A percentile compares a stretch with the other conserved stretches of the same genome.
Conservation (phyloP, 2,329 filamentous ascomycete genomes). For the Tricladium varicosporioides region DNA sequence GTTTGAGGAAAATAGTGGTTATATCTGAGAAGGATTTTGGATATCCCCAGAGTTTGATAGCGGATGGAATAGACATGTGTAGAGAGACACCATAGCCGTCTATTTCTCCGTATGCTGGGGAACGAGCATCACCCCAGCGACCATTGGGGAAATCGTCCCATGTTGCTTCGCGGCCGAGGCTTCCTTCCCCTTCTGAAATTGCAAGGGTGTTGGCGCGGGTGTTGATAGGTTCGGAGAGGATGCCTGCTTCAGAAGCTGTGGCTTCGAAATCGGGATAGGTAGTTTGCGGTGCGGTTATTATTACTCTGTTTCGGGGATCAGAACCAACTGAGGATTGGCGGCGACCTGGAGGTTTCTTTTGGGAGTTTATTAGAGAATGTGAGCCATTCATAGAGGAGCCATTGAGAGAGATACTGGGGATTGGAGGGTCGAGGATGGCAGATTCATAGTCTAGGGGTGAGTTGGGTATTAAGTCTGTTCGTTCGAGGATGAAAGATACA, state of each 20-base stretch:
- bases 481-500: constrained; percentile 87
- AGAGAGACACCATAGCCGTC: constrained; percentile 97
- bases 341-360: constrained; percentile 3
- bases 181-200: constrained; percentile 90
- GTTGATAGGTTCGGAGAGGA: constrained; percentile 73
- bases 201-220: constrained; percentile 81
- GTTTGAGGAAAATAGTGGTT: constrained; percentile 73
- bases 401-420: no score
- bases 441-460: constrained; percentile 45
- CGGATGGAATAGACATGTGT: constrained; percentile 83
- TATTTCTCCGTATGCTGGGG: constrained; percentile 92
- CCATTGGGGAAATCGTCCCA: constrained; percentile 99
- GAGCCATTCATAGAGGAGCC: constrained; percentile 45
- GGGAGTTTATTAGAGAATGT: constrained; percentile 5
- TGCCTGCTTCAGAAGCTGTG: constrained; percentile 71
- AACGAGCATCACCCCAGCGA: constrained; percentile 89
- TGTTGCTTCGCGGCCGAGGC: constrained; percentile 87
- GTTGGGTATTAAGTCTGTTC: constrained; percentile 75
- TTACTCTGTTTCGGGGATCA: constrained; percentile 82
- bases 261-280: constrained; percentile 67
- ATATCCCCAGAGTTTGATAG: constrained; percentile 80
- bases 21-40: constrained; percentile 72
- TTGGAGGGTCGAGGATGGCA: constrained; percentile 43
- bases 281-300: constrained; percentile 64
- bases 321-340: constrained; percentile 64